Evolutionary conservation across 768 basidiomycete species (phyloP).

Genomic region (Tricholoma sp.): DNA sequence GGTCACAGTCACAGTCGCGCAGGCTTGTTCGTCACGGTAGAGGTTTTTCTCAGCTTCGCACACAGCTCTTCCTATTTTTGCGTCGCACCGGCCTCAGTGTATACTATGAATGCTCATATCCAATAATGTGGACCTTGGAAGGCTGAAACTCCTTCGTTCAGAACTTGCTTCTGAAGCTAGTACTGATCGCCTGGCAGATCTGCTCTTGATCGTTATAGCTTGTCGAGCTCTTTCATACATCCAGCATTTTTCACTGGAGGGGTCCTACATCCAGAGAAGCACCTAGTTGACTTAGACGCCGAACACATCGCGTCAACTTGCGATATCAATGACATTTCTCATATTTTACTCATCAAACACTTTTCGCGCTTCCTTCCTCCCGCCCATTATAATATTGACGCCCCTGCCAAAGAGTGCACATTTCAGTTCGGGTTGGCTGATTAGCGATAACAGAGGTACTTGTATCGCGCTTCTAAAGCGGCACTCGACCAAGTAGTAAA

Average conservation of each 20-base stretch:
- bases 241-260: constrained; percentile 54
- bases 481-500: constrained; percentile 60
- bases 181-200: constrained; percentile 35
- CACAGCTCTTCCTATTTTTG: constrained; percentile 49
- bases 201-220: constrained; percentile 17
- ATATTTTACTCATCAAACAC: constrained; percentile 57
- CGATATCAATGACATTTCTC: constrained; percentile 54
- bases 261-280: constrained; percentile 50
- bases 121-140: constrained; percentile 33
- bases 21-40: no score
- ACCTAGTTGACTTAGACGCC: constrained; percentile 42
- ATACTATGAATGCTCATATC: constrained; percentile 34
- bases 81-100: constrained; percentile 42
- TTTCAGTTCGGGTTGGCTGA: constrained; percentile 55
- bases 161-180: constrained; percentile 48
- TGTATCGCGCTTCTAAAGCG: constrained; percentile 57
- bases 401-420: constrained; percentile 50
- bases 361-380: constrained; percentile 53
- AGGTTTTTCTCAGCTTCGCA: constrained; percentile 49
- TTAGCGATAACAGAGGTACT: constrained; percentile 54
- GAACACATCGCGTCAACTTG: constrained; percentile 39
- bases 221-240: constrained; percentile 38
- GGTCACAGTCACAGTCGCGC: no score
- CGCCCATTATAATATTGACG: constrained; percentile 15
- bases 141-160: constrained; percentile 43